Conservation (phyloP, 2,329 filamentous ascomycete genomes). For the Beauveria varroae region DNA sequence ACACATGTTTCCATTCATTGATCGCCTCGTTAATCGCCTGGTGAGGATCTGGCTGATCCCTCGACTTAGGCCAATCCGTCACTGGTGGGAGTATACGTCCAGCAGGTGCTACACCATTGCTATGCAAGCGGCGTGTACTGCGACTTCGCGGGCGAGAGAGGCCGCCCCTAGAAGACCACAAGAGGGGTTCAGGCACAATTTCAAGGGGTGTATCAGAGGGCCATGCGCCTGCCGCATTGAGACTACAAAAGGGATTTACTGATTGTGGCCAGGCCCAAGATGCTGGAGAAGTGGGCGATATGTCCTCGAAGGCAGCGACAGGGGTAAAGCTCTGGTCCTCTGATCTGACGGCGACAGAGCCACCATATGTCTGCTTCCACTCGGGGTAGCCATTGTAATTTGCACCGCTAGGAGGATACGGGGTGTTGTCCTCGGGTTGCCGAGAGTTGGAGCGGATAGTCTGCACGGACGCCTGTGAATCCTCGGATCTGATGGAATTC, state of each 20-base stretch:
- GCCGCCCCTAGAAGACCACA: background rate
- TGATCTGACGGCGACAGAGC: conserved; percentile 9
- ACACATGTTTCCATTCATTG: no score
- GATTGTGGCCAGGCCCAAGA: conserved; percentile 16
- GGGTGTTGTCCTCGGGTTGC: conserved; percentile 24
- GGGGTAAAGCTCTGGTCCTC: background rate
- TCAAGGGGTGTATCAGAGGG: background rate
- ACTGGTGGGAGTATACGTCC: background rate
- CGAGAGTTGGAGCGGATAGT: conserved; percentile 21
- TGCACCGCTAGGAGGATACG: conserved; percentile 20
- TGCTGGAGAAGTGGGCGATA: conserved; percentile 10
- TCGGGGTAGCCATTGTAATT: conserved; percentile 12
- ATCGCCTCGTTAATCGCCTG: no score
- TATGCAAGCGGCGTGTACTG: background rate
- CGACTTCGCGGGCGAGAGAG: background rate
- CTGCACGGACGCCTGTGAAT: conserved; percentile 17
- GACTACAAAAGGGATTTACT: background rate
- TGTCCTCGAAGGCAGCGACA: conserved; percentile 16
- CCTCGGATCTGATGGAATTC: conserved; percentile 9
- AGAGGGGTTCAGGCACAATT: background rate
- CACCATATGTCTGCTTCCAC: conserved; percentile 15
- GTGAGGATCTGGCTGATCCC: no score
- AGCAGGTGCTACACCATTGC: background rate
- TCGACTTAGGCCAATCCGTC: background rate
- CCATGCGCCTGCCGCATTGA: background rate